Evolutionary conservation across 208 protist genomes (phyloP), one percentile per base, ranked within the genome.

Genomic region (Acanthamoeba sp.): DNA sequence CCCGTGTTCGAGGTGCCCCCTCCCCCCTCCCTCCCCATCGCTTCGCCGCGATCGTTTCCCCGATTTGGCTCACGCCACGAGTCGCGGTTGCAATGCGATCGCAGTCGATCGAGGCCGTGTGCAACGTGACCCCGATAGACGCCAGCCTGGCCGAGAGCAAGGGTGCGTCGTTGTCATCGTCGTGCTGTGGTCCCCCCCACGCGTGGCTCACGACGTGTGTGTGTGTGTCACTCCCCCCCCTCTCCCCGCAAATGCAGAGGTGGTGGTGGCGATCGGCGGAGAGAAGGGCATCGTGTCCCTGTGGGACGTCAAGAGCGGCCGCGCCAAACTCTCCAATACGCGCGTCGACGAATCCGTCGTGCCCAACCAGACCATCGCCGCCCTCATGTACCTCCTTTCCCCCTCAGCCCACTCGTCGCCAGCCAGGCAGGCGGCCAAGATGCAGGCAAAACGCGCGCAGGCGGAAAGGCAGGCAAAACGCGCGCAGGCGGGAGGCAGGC

Each of bases 1-100:
- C 95, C 95, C 32, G 93, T 96, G 2, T 96, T 93, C 76, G 84
- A 94, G 32, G 69, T 96, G 64, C 5, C 55, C 55, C 34, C 3
- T 57, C 18, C 22, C 52, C 24, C 50, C 38, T 22, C 29, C 82
- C 55, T 32, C 20, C 55, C 52, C 55, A 42, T 55, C 40, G 7
- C 71, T 45, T 32, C 71, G 9, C n/a, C n/a, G n/a, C n/a, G n/a
- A n/a, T n/a, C n/a, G n/a, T n/a, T n/a, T n/a, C n/a, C n/a, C n/a
- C n/a, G n/a, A n/a, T n/a, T n/a, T n/a, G n/a, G n/a, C n/a, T n/a
- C n/a, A n/a, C n/a, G n/a, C n/a, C n/a, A n/a, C n/a, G n/a, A n/a
- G n/a, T n/a, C n/a, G n/a, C n/a, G n/a, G n/a, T n/a, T n/a, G n/a
- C n/a, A n/a, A n/a, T n/a, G n/a, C n/a, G n/a, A n/a, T n/a, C n/a